Evolutionary conservation across 1,284 basidiomycete species (phyloP).

Genomic region (Phlebopus sp.): DNA sequence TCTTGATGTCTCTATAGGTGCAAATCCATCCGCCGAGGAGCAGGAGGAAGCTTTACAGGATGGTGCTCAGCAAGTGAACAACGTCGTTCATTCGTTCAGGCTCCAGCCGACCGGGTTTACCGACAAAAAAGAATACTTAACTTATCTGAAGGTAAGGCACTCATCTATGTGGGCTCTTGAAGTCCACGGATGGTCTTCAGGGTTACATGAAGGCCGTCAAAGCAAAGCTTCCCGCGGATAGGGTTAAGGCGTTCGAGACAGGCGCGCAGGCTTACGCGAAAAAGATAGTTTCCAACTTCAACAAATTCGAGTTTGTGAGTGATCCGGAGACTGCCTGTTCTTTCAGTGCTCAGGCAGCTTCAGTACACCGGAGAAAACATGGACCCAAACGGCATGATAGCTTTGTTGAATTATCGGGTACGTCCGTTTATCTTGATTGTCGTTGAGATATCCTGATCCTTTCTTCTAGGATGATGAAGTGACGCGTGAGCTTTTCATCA

Average conservation of each 20-base stretch:
- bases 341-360: constrained; percentile 14
- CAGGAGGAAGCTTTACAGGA: constrained; percentile 81
- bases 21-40: constrained; percentile 92
- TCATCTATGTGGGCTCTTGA: not conserved
- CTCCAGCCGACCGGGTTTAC: constrained; percentile 81
- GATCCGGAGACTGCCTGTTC: not conserved
- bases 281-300: constrained; percentile 89
- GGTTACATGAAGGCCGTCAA: constrained; percentile 85
- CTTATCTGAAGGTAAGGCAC: constrained; percentile 77
- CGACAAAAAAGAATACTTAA: constrained; percentile 90
- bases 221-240: constrained; percentile 58
- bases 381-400: constrained; percentile 89
- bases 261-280: constrained; percentile 77
- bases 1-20: constrained; percentile 49
- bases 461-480: constrained; percentile 58
- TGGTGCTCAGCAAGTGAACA: constrained; percentile 79
- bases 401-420: constrained; percentile 81
- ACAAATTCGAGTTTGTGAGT: constrained; percentile 84
- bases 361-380: constrained; percentile 87
- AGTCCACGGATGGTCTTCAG: constrained; percentile 39
- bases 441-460: constrained; percentile 10
- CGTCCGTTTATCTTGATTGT: constrained; percentile 21
- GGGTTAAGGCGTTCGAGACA: constrained; percentile 83
- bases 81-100: constrained; percentile 92
- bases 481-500: constrained; percentile 57